A percentile compares a stretch with the other conserved stretches of the same genome.
phyloP scores from a whole-genome alignment of 331 rosid species.

The Malus hybrid region DNA sequence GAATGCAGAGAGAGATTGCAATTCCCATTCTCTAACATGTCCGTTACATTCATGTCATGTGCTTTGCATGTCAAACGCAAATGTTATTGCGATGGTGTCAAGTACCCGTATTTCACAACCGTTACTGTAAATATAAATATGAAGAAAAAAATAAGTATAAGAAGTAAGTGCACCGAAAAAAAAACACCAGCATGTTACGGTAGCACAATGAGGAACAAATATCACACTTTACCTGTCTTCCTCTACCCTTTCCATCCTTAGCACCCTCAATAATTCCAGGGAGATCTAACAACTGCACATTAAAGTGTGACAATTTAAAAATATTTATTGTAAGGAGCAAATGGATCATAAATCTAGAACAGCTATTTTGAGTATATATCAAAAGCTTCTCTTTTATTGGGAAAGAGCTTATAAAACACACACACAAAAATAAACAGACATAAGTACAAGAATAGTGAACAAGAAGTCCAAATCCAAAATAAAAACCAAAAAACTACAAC shows the following conservation, averaged over 20 bases:
- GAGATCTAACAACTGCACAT: constrained; percentile 87
- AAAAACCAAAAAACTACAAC: too few relatives aligned
- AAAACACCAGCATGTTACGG: not conserved
- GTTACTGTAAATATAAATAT: not conserved
- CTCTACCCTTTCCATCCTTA: constrained; percentile 98
- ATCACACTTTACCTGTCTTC: constrained; percentile 76
- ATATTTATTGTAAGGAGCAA: too few relatives aligned
- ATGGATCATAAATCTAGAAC: not conserved
- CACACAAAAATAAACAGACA: too few relatives aligned
- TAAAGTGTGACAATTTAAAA: not conserved
- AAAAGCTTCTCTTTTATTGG: too few relatives aligned
- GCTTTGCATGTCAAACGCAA: not conserved
- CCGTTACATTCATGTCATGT: not conserved
- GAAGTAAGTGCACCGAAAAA: not conserved
- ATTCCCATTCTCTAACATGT: not conserved
- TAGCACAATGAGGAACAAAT: not conserved
- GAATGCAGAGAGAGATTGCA: not conserved
- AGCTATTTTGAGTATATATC: not conserved
- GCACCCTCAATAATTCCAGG: constrained; percentile 99
- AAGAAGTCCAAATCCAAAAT: too few relatives aligned
- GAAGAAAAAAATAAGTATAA: not conserved
- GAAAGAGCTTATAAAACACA: too few relatives aligned
- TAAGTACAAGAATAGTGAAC: too few relatives aligned
- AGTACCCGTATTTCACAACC: not conserved
- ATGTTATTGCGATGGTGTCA: not conserved